Percentiles rank a stretch among this genome's conserved stretches.
phyloP scores from a whole-genome alignment of 2,329 filamentous ascomycete genomes.

The Elsinoe australis region DNA sequence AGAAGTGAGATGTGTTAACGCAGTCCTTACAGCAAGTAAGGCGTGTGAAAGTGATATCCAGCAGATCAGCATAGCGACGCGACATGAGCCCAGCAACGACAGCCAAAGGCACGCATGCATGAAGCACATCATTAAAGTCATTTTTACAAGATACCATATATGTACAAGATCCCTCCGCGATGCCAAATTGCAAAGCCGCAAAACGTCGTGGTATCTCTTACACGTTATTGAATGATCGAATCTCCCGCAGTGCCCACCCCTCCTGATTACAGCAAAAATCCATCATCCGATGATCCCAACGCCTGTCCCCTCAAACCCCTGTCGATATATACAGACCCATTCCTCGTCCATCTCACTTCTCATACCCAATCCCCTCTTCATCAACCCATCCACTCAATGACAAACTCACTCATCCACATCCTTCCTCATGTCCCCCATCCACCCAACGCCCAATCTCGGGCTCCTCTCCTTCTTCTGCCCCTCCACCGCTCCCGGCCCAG shows the following conservation, averaged over 20 bases:
- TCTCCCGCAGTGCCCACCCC: too few species aligned
- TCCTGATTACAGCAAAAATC: background rate
- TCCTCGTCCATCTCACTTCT: background rate
- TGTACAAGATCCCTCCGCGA: background rate
- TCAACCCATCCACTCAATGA: background rate
- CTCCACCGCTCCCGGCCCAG: background rate
- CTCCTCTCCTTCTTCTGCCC: background rate
- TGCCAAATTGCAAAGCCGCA: background rate
- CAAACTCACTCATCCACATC: background rate
- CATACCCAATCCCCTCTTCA: too few species aligned
- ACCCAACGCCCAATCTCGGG: constrained; percentile 7
- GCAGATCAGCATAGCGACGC: background rate
- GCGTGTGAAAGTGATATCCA: constrained; percentile 7
- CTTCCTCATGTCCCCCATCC: constrained; percentile 16
- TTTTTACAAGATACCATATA: background rate
- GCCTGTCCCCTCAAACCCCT: background rate
- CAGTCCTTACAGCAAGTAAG: constrained; percentile 18
- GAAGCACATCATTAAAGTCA: background rate
- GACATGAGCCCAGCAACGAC: too few species aligned
- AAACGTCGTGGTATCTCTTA: constrained; percentile 10
- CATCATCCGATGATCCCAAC: background rate
- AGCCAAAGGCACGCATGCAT: too few species aligned
- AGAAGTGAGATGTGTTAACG: constrained; percentile 49
- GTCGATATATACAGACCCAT: background rate
- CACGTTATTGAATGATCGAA: too few species aligned